Conservation (phyloP, 768 basidiomycete species). For the Collybia sp. region DNA sequence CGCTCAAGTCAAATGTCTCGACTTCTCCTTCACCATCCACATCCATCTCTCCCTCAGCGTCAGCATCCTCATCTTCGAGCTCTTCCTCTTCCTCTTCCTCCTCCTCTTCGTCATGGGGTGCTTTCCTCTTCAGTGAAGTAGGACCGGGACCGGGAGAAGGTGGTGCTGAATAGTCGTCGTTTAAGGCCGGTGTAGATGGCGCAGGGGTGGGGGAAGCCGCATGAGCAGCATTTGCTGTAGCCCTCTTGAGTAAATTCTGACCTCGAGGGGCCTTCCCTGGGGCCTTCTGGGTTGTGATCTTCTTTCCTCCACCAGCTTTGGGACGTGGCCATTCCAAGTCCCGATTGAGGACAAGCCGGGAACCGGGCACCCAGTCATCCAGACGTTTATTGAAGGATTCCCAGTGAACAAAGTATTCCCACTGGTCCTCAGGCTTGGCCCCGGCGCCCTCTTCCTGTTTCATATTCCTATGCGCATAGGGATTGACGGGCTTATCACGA, state of each 20-base stretch:
- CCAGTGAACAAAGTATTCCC: constrained; percentile 98
- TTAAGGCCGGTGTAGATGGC: constrained; percentile 16
- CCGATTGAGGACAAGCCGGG: constrained; percentile 74
- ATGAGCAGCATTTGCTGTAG: constrained; percentile 61
- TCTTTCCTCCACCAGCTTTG: constrained; percentile 58
- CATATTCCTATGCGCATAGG: constrained; percentile 47
- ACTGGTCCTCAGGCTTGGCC: constrained; percentile 65
- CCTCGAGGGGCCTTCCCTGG: constrained; percentile 62
- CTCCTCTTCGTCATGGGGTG: constrained; percentile 60
- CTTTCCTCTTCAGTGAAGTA: constrained; percentile 64
- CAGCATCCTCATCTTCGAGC: constrained; percentile 46
- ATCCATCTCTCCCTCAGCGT: constrained; percentile 71
- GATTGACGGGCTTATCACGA: constrained; percentile 74
- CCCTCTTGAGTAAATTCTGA: constrained; percentile 60
- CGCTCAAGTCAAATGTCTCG: constrained; percentile 62
- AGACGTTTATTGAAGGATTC: constrained; percentile 98
- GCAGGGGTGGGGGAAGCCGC: constrained; percentile 55
- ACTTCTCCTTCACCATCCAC: constrained; percentile 72
- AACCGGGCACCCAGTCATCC: constrained; percentile 94
- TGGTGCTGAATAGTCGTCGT: constrained; percentile 34
- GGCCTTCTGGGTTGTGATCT: constrained; percentile 46
- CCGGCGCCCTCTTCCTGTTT: constrained; percentile 38
- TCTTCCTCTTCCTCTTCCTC: constrained; percentile 58
- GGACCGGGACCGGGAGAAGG: constrained; percentile 54
- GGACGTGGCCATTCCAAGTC: constrained; percentile 98